Percentiles rank a stretch among this genome's conserved stretches.
Conservation (phyloP, 352 stramenopile species). For the Phytophthora aleatoria region DNA sequence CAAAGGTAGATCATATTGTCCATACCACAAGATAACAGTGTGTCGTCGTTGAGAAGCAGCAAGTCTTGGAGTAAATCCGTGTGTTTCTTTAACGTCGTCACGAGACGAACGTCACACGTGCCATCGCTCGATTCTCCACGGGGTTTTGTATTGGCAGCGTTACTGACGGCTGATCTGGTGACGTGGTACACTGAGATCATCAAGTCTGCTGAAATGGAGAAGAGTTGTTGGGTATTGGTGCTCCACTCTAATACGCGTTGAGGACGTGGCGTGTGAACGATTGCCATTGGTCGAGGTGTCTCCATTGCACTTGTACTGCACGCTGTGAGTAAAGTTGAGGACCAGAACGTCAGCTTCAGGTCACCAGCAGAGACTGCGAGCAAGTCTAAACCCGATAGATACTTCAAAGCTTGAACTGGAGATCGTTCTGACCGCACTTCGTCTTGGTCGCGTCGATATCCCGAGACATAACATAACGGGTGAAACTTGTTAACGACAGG, state of each 20-base stretch:
- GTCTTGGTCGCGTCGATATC: constrained; percentile 80
- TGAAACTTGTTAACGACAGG: constrained; percentile 75
- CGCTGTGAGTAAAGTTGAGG: constrained; percentile 61
- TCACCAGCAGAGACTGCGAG: constrained; percentile 75
- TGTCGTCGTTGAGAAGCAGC: constrained; percentile 73
- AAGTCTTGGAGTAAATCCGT: constrained; percentile 76
- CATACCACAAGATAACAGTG: constrained; percentile 75
- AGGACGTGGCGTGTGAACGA: constrained; percentile 68
- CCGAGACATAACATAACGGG: constrained; percentile 65
- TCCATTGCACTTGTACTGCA: constrained; percentile 67
- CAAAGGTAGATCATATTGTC: constrained; percentile 77
- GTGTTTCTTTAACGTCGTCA: constrained; percentile 69
- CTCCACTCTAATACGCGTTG: constrained; percentile 81
- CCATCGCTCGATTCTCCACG: constrained; percentile 35
- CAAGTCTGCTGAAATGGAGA: constrained; percentile 76
- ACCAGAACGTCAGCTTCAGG: constrained; percentile 83
- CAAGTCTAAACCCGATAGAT: constrained; percentile 60
- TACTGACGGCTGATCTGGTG: constrained; percentile 22
- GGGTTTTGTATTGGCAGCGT: constrained; percentile 22
- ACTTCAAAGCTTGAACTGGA: constrained; percentile 76
- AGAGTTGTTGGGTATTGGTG: constrained; percentile 51
- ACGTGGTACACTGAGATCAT: constrained; percentile 73
- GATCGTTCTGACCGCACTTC: constrained; percentile 76
- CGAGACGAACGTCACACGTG: constrained; percentile 56
- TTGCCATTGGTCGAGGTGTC: constrained; percentile 60